phyloP scores from a whole-genome alignment of 1,284 basidiomycete genomes.

The Hymenochaete sp. region DNA sequence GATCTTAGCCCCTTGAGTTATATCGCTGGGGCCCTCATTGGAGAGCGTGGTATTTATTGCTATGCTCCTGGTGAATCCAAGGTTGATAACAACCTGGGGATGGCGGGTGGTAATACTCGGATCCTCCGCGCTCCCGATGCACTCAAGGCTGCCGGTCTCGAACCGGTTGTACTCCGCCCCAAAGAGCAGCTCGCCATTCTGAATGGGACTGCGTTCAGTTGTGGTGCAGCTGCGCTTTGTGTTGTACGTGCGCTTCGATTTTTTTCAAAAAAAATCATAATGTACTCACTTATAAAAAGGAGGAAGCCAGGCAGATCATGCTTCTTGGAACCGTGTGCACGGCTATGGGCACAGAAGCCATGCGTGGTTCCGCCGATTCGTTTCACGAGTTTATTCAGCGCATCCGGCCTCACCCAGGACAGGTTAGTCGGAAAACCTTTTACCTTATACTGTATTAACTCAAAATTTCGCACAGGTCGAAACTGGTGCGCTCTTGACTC shows the following conservation, averaged over 20 bases:
- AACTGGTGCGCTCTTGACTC: conserved; percentile 58
- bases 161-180: conserved; percentile 62
- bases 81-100: conserved; percentile 36
- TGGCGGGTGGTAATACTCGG: conserved; percentile 35
- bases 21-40: conserved; percentile 71
- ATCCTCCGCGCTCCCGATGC: conserved; percentile 61
- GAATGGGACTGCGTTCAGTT: conserved; percentile 80
- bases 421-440: conserved; percentile 33
- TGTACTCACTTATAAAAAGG: conserved; percentile 20
- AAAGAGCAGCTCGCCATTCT: conserved; percentile 80
- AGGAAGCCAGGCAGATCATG: conserved; percentile 66
- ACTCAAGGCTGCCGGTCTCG: conserved; percentile 53
- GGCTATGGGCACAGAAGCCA: conserved; percentile 78
- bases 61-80: conserved; percentile 28
- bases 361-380: conserved; percentile 61
- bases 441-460: conserved; percentile 4
- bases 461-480: conserved; percentile 40
- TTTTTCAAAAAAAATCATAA: conserved; percentile 47
- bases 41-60: conserved; percentile 72
- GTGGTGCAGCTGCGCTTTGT: conserved; percentile 35
- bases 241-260: conserved; percentile 17
- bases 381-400: conserved; percentile 79
- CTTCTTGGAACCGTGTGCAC: conserved; percentile 71
- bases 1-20: conserved; percentile 77
- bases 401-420: conserved; percentile 79